A percentile compares a stretch with the other conserved stretches of the same genome.
phyloP scores from a whole-genome alignment of 306 rosid genomes.

The Lathyrus tuberosus region DNA sequence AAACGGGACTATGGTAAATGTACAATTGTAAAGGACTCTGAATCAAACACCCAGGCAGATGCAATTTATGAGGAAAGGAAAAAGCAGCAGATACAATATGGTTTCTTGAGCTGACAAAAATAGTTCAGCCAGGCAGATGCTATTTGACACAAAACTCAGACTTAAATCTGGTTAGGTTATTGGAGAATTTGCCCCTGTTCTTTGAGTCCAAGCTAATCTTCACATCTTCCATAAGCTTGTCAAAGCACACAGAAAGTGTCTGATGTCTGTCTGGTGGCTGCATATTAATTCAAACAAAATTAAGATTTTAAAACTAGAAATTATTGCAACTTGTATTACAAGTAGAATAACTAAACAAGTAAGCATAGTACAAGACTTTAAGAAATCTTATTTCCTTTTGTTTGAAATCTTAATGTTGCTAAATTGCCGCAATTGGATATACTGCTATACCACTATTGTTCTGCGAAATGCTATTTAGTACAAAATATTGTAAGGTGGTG shows the following conservation, averaged over 20 bases:
- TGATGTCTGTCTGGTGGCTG: slow-evolving; percentile 49
- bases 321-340: slow-evolving; percentile 6
- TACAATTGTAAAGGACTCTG: background rate
- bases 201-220: slow-evolving; percentile 45
- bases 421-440: too few species aligned
- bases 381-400: background rate
- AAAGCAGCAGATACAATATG: background rate
- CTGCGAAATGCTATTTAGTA: too few species aligned
- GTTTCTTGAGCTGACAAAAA: slow-evolving; percentile 6
- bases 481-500: too few species aligned
- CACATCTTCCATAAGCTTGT: slow-evolving; percentile 51
- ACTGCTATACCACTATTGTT: too few species aligned
- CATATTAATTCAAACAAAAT: slow-evolving; percentile 28
- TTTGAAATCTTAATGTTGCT: background rate
- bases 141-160: slow-evolving; percentile 47
- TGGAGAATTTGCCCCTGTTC: slow-evolving; percentile 49
- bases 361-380: background rate
- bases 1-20: slow-evolving; percentile 20
- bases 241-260: slow-evolving; percentile 49
- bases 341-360: slow-evolving; percentile 1
- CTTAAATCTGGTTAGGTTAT: slow-evolving; percentile 51
- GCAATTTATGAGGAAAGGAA: background rate
- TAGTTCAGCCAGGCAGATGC: background rate
- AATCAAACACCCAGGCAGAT: slow-evolving; percentile 1
- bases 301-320: slow-evolving; percentile 17